Percentiles rank a stretch among this genome's conserved stretches.
phyloP scores from a whole-genome alignment of 768 basidiomycete species.

The Xerocomus brunneocitrinus region DNA sequence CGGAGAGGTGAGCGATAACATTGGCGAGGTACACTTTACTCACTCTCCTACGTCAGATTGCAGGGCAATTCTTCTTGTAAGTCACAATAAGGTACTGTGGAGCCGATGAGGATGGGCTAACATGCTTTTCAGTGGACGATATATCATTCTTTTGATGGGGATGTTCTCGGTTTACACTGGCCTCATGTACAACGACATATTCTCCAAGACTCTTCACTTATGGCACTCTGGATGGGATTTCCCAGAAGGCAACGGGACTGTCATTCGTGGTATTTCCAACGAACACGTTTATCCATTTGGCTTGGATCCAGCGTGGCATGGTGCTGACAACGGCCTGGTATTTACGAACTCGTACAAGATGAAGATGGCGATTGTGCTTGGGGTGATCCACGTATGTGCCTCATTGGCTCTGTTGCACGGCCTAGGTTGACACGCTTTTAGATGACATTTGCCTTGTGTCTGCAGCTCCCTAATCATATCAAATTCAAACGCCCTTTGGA shows the following conservation, averaged over 20 bases:
- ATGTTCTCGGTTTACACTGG: conserved; percentile 94
- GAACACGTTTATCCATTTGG: conserved; percentile 88
- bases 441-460: conserved; percentile 98
- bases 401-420: background rate
- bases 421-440: conserved; percentile 32
- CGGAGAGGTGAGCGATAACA: conserved; percentile 54
- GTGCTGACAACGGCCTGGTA: conserved; percentile 82
- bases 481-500: conserved; percentile 85
- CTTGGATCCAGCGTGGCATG: conserved; percentile 94
- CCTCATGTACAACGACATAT: conserved; percentile 97
- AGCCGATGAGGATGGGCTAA: conserved; percentile 12
- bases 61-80: conserved; percentile 89
- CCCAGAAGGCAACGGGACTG: conserved; percentile 43
- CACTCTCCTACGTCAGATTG: conserved; percentile 47
- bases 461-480: conserved; percentile 94
- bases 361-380: conserved; percentile 97
- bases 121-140: conserved; percentile 70
- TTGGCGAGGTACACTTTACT: conserved; percentile 1
- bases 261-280: conserved; percentile 46
- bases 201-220: conserved; percentile 86
- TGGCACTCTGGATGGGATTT: conserved; percentile 89
- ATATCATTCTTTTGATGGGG: conserved; percentile 99
- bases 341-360: conserved; percentile 99
- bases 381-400: conserved; percentile 85
- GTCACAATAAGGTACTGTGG: conserved; percentile 30